Percentiles rank a stretch among this genome's conserved stretches.
These are phyloP conservation scores for Candida suzukii DNA, from an alignment of 805 yeast species.

Conservation along the genomic window DNA sequence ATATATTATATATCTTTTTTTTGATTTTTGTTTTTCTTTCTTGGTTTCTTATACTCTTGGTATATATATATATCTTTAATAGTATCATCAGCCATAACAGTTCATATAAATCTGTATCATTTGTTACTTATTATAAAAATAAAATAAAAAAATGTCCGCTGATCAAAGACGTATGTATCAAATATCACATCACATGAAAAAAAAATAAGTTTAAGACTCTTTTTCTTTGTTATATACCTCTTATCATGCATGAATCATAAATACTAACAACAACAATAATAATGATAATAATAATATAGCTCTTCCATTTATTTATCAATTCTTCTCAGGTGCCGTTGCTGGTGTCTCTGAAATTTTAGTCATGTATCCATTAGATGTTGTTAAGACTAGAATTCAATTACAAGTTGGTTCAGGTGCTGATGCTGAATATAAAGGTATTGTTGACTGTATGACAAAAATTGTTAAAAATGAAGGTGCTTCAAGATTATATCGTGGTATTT, in stretches of 20 bases:
- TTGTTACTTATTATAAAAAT: background rate
- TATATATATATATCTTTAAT: too few species aligned
- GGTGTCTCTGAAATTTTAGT: conserved; percentile 94
- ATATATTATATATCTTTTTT: too few species aligned
- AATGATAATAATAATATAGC: too few species aligned
- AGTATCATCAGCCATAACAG: background rate
- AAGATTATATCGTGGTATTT: conserved; percentile 85
- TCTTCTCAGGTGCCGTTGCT: conserved; percentile 88
- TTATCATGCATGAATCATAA: too few species aligned
- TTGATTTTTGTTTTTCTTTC: too few species aligned
- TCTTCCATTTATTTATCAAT: conserved; percentile 90
- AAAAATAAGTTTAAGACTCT: too few species aligned
- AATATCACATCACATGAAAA: too few species aligned
- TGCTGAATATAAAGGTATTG: conserved; percentile 72
- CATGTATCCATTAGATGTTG: conserved; percentile 96
- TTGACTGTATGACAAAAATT: conserved; percentile 79
- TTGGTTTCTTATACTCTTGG: too few species aligned
- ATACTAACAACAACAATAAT: too few species aligned
- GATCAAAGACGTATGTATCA: conserved; percentile 15
- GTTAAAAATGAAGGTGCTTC: conserved; percentile 79
- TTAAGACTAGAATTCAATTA: conserved; percentile 92
- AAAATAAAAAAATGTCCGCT: conserved; percentile 5
- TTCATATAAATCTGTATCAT: background rate
- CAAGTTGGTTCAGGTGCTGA: conserved; percentile 50
- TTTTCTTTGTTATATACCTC: too few species aligned